Conservation (phyloP, 2,329 filamentous ascomycete species). For the Penicillium hordei region DNA sequence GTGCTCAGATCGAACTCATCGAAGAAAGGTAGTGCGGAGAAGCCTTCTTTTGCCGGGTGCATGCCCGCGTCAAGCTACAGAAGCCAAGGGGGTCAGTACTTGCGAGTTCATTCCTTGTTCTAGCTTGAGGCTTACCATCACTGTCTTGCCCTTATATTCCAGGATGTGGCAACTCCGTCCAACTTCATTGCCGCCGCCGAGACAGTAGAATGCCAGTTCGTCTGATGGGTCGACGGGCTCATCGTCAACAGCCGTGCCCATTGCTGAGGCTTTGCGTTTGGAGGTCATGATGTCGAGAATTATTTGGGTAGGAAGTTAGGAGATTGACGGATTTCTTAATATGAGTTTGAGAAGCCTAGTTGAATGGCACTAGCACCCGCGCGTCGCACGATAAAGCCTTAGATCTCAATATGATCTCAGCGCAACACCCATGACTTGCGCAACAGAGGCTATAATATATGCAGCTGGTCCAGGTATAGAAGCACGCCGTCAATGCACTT, state of each 20-base stretch:
- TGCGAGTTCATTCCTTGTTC: not conserved
- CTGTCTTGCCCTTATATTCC: slow-evolving; percentile 98
- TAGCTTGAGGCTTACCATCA: slow-evolving; percentile 69
- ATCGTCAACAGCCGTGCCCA: slow-evolving; percentile 65
- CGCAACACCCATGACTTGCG: slow-evolving; percentile 11
- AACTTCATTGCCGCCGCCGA: slow-evolving; percentile 96
- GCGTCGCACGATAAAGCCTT: slow-evolving; percentile 3
- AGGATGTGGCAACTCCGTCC: slow-evolving; percentile 96
- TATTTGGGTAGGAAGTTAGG: not conserved
- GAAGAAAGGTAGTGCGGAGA: slow-evolving; percentile 92
- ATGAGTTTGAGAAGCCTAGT: slow-evolving; percentile 1
- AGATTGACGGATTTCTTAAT: not conserved
- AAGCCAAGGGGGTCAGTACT: slow-evolving; percentile 9
- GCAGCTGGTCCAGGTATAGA: not conserved
- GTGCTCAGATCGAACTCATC: slow-evolving; percentile 98
- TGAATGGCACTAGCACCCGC: slow-evolving; percentile 5
- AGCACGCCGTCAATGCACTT: not conserved
- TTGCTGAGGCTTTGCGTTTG: slow-evolving; percentile 81
- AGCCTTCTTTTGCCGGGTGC: slow-evolving; percentile 92
- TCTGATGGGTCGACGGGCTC: slow-evolving; percentile 91
- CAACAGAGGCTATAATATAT: not conserved
- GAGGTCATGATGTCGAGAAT: slow-evolving; percentile 67
- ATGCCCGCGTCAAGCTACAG: slow-evolving; percentile 89
- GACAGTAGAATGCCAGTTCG: slow-evolving; percentile 88
- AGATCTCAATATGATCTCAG: slow-evolving; percentile 4